phyloP scores from a whole-genome alignment of 2,329 filamentous ascomycete genomes.

The Sarocladium strictum region DNA sequence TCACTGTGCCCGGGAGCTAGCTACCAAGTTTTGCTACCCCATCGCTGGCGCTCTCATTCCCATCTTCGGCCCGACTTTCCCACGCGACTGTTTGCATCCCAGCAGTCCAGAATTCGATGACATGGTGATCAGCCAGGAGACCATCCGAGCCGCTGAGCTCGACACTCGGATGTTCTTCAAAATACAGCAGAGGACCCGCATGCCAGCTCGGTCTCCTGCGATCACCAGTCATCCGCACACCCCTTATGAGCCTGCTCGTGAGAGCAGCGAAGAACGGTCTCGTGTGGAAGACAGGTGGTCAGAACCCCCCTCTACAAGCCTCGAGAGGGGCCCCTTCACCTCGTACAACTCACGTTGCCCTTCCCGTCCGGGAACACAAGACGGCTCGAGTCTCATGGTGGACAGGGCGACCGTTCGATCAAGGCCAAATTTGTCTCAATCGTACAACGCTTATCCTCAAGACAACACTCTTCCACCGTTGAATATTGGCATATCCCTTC shows the following conservation, averaged over 20 bases:
- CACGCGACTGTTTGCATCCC: conserved; percentile 60
- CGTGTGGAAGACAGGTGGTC: not conserved
- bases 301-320: not conserved
- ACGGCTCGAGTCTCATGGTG: not conserved
- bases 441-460: not conserved
- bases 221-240: conserved; percentile 4
- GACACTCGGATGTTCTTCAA: not conserved
- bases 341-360: not conserved
- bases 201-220: not conserved
- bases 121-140: conserved; percentile 57
- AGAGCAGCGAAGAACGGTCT: not conserved
- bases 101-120: conserved; percentile 57
- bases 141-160: conserved; percentile 46
- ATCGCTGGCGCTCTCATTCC: conserved; percentile 85
- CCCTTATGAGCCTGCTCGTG: not conserved
- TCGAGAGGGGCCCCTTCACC: not conserved
- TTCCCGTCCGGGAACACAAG: conserved; percentile 7
- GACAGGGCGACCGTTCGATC: not conserved
- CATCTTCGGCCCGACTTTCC: conserved; percentile 81
- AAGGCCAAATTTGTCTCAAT: not conserved
- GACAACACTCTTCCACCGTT: not conserved
- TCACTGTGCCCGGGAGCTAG: conserved; percentile 76
- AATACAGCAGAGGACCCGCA: not conserved
- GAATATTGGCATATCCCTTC: not conserved
- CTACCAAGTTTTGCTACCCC: conserved; percentile 79